Evolutionary conservation across 2,329 filamentous ascomycete genomes (phyloP), one percentile per base, ranked within the genome.

Genomic region (Epichloe gansuensis): DNA sequence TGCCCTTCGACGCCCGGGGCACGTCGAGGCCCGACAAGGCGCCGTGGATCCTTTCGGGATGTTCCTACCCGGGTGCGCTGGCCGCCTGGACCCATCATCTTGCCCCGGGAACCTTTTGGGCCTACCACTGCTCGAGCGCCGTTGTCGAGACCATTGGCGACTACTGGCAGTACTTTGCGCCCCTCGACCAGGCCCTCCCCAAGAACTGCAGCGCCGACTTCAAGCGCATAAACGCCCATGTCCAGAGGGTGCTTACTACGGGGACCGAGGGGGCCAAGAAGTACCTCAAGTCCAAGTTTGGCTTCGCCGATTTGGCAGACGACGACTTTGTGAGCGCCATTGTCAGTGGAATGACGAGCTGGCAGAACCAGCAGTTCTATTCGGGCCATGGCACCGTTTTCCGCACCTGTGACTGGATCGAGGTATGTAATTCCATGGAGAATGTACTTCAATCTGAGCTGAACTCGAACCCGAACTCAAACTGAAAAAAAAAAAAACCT

Each of bases 31-130:
- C 86, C 0, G 72, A 78, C 2, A 76, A 75, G 17, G 82, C 80
- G 0, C 78, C 88, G 0, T 91, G 84, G 71, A 81, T 91, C 53
- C 80, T 79, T 0, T 89, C 90, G 55, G 88, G 88, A 4, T 87
- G 87, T 6, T 88, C 84, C 0, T 93, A 93, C 63, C 82, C 86
- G 1, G 88, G 88, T 13, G 83, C 83, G 0, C 83, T 89, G 58
- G 82, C 82, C 8, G 86, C 86, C 0, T 87, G 91, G 64, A 67
- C 88, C 46, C 79, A 86, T 17, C 78, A 81, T 46, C 66, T 83
- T 12, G 90, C 91, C 62, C 88, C 88, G 0, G 82, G 89, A 41
- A 72, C 83, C 8, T 91, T 86, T 65, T 90, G 78, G 76, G 88
- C 78, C 3, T 78, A 85, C 7, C 88, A 93, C 48, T 82, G 83